phyloP scores from a whole-genome alignment of 495 filamentous ascomycete genomes.

The Podospora pseudopauciseta region DNA sequence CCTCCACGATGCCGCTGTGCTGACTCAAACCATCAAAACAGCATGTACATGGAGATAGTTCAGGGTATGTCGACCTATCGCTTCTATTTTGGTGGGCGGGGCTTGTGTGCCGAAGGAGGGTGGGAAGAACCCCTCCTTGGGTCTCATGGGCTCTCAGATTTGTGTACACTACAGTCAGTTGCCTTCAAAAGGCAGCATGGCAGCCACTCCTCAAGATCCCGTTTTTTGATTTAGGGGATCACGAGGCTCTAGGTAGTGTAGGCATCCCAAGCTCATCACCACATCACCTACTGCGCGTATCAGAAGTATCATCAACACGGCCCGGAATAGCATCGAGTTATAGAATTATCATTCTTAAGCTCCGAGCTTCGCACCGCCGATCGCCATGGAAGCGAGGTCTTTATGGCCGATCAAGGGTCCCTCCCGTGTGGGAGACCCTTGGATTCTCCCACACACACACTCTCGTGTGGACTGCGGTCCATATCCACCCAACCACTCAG shows the following conservation, averaged over 20 bases:
- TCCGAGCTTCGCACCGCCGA: neutral
- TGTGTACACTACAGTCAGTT: neutral
- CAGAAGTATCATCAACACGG: too few species aligned
- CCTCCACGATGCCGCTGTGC: too few species aligned
- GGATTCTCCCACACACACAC: neutral
- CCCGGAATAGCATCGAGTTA: too few species aligned
- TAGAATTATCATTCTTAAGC: neutral
- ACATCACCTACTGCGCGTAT: too few species aligned
- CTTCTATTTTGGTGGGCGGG: neutral
- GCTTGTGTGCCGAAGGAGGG: neutral
- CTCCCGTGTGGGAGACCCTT: neutral
- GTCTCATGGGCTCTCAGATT: too few species aligned
- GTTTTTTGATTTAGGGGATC: neutral
- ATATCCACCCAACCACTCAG: neutral
- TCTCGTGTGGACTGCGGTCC: neutral
- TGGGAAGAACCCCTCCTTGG: neutral
- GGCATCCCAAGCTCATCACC: too few species aligned
- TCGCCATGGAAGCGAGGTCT: neutral
- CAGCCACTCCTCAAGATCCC: neutral
- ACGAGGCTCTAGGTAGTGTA: neutral
- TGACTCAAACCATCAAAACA: too few species aligned
- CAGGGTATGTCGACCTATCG: neutral
- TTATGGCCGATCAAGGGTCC: neutral
- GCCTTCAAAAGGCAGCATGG: neutral
- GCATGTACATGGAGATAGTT: too few species aligned